Evolutionary conservation across 2,329 filamentous ascomycete genomes (phyloP), one percentile per base, ranked within the genome.

Genomic region (Diaporthe vaccinii): DNA sequence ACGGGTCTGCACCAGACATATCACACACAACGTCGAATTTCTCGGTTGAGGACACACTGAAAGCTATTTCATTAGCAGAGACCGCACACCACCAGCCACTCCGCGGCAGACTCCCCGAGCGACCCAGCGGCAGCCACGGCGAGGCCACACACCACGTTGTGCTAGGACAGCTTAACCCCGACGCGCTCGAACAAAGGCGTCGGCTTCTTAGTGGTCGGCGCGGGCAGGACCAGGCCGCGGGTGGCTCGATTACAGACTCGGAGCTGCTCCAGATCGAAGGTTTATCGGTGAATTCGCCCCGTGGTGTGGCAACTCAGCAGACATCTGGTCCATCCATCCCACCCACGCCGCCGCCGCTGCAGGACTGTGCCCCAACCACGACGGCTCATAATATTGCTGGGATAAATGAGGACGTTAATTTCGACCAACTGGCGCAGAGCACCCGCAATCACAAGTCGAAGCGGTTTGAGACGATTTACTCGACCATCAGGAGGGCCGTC

Each of bases 181-280:
- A 76, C 55, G 74, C 73, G 17, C 59, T 76, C 49, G 75, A 76
- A 75, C 75, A 76, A 75, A 76, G 75, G 39, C 55, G 75, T 39
- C 75, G 75, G 73, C 75, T 76, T 36, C 70, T 76, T 28, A 75
- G 55, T 76, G 75, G 75, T 31, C 75, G 73, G 49, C 75, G 73
- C 73, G 75, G 75, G 22, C 39, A 75, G 69, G 62, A 67, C 55
- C 73, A 70, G 15, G 62, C 74, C 61, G 73, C 72, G n/a, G 78
- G 79, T 22, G 79, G 78, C 41, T 80, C 81, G 61, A 79, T 81
- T 73, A 81, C 81, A 34, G 82, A 82, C 75, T 80, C 80, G 34
- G 81, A 83, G 76, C 79, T 82, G 25, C 78, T 82, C 41, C 80
- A 79, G 67, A 79, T 83, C 72, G 81, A 83, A 75, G 81, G 81